Evolutionary conservation across 371 early-diverging fungal species (phyloP).

Genomic region (Neoconidiobolus thromboides): DNA sequence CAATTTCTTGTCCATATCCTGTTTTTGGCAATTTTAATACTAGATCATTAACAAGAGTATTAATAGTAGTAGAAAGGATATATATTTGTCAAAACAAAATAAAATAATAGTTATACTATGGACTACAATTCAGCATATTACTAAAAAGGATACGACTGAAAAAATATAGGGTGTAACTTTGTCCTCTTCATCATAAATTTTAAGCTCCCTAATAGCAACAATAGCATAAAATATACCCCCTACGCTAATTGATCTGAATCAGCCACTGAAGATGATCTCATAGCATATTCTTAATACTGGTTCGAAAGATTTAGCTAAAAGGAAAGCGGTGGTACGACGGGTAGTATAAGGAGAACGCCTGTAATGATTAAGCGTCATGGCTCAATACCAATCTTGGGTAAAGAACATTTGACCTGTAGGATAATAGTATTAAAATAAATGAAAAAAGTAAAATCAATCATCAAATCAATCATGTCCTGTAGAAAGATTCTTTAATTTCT

Average conservation of each 20-base stretch:
- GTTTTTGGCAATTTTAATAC: neutral
- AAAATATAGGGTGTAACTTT: conserved; percentile 16
- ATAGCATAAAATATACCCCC: conserved; percentile 67
- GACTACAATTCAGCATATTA: conserved; percentile 50
- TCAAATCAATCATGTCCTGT: conserved; percentile 77
- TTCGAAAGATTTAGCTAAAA: conserved; percentile 38
- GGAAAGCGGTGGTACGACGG: conserved; percentile 60
- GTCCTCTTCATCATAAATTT: conserved; percentile 10
- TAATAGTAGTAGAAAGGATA: conserved; percentile 3
- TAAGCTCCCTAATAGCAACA: conserved; percentile 26
- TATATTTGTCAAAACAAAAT: conserved; percentile 25
- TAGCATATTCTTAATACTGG: conserved; percentile 49
- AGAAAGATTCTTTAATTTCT: conserved; percentile 65
- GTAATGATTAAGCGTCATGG: conserved; percentile 51
- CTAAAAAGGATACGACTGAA: conserved; percentile 49
- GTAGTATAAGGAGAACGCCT: conserved; percentile 58
- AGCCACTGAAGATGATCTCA: conserved; percentile 85
- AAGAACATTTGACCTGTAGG: conserved; percentile 52
- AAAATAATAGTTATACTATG: conserved; percentile 67
- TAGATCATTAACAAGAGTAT: neutral
- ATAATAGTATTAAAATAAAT: conserved; percentile 78
- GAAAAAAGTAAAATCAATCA: conserved; percentile 79
- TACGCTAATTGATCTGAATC: conserved; percentile 93
- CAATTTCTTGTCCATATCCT: neutral
- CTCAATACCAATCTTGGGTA: conserved; percentile 22